Percentiles rank a stretch among this genome's conserved stretches.
phyloP scores from a whole-genome alignment of 345 rosid genomes.

The Dovyalis caffra region DNA sequence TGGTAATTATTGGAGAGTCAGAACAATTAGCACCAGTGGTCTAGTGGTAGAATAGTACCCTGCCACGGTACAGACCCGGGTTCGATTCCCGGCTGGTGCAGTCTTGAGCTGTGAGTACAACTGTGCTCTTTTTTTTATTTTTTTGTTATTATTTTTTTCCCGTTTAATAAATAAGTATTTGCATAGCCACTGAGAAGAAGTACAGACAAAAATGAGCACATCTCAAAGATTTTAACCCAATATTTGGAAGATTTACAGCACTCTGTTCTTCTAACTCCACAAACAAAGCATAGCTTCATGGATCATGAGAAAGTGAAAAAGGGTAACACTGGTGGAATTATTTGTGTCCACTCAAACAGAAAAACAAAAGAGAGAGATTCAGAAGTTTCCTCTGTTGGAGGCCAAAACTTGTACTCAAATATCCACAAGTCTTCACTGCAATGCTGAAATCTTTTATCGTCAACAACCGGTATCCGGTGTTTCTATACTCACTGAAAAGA shows the following conservation, averaged over 20 bases:
- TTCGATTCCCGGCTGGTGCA: slow-evolving; percentile 28
- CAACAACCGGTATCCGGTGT: neutral
- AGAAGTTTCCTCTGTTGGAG: neutral
- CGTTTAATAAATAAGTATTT: too few species aligned
- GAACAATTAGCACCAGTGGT: slow-evolving; percentile 14
- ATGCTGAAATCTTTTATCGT: neutral
- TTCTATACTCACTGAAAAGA: neutral
- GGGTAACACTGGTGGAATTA: neutral
- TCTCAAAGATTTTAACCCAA: neutral
- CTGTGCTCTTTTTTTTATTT: too few species aligned
- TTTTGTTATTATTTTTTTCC: too few species aligned
- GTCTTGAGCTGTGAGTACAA: neutral
- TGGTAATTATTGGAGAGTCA: too few species aligned
- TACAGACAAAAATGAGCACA: too few species aligned
- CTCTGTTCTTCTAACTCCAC: neutral
- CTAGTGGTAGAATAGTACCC: slow-evolving; percentile 5
- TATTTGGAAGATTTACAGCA: neutral
- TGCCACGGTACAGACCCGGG: slow-evolving; percentile 18
- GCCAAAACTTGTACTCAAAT: neutral
- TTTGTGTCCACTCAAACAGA: neutral
- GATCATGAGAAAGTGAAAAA: neutral
- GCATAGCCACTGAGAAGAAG: too few species aligned
- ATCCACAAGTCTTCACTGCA: neutral
- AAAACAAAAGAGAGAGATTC: neutral
- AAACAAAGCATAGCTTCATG: neutral